Evolutionary conservation across 1,139 yeast species (phyloP), one percentile per base, ranked within the genome.

Genomic region (Kodamaea anthophila): DNA sequence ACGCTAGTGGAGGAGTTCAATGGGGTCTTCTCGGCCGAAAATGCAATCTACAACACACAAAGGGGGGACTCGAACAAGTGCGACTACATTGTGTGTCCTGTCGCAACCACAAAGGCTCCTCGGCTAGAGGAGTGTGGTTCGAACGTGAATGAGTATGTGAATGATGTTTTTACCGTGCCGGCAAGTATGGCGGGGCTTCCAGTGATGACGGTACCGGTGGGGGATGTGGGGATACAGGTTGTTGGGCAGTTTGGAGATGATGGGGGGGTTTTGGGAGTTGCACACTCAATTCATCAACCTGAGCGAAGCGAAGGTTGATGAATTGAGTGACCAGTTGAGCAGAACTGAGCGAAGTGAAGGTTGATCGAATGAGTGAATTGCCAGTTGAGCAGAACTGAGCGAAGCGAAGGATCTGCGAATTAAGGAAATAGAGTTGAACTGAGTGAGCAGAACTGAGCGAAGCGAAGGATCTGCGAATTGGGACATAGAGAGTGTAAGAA

Each of bases 141-240:
- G 30, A 65, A 84, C 5, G 65, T 83, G 5, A 74, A 74, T 30
- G 69, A 79, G 11, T 87, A 83, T 44, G 65, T 80, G 29, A 84
- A 86, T 50, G 98, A 93, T 51, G 75, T 84, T 2, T 65, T 87
- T 37, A 86, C 96, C 0, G 82, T 88, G 4, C 96, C 98, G 0
- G 83, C 93, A 24, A 87, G 94, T 1, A 58, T 93, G 38, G 94
- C 95, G 0, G 98, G 97, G 0, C 56, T 91, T 3, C 99, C 99
- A 1, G 74, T 94, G 0, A 67, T 88, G 8, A 71, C 82, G 0
- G 58, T 88, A 2, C 98, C 98, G 3, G 1, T 68, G 61, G 46
- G 54, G 48, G 10, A 40, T 38, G 72, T 76, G 1, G 72, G 84
- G 1, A 61, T 91, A 20, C 98, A 93, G 49, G 45, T 91, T 2